Percentiles rank a stretch among this genome's conserved stretches.
These are phyloP conservation scores for Salicornia ramosissima DNA, from an alignment of 148 eudicot genomes.

Conservation along the genomic window DNA sequence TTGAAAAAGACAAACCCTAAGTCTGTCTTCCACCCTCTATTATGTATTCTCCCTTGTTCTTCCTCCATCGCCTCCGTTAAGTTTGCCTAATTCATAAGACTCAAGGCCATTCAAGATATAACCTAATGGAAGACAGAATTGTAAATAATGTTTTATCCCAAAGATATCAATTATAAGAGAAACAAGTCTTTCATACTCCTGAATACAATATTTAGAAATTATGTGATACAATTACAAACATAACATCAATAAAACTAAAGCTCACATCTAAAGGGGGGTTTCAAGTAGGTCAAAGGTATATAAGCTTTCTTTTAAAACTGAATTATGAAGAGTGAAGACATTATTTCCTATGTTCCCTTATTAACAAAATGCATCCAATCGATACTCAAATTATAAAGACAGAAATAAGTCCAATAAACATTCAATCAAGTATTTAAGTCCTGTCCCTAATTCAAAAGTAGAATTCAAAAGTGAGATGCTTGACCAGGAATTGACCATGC, in stretches of 20 bases:
- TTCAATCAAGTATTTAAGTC: not conserved
- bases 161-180: no score
- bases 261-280: not conserved
- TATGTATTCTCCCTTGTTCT: not conserved
- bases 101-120: not conserved
- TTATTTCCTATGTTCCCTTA: not conserved
- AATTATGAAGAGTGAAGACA: not conserved
- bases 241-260: slow-evolving; percentile 4
- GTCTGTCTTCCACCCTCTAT: not conserved
- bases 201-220: not conserved
- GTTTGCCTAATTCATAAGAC: not conserved
- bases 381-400: no score
- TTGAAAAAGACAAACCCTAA: no score
- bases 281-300: not conserved
- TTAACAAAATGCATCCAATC: not conserved
- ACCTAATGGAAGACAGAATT: not conserved
- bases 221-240: not conserved
- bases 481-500: no score
- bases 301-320: not conserved
- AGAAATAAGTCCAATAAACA: no score
- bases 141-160: not conserved
- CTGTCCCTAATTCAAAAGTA: not conserved
- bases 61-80: not conserved
- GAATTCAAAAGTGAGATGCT: not conserved
- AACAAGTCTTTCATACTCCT: not conserved